Percentiles rank a stretch among this genome's conserved stretches.
Conservation (phyloP, 805 yeast genomes). For the Gaillardinia entomophila region DNA sequence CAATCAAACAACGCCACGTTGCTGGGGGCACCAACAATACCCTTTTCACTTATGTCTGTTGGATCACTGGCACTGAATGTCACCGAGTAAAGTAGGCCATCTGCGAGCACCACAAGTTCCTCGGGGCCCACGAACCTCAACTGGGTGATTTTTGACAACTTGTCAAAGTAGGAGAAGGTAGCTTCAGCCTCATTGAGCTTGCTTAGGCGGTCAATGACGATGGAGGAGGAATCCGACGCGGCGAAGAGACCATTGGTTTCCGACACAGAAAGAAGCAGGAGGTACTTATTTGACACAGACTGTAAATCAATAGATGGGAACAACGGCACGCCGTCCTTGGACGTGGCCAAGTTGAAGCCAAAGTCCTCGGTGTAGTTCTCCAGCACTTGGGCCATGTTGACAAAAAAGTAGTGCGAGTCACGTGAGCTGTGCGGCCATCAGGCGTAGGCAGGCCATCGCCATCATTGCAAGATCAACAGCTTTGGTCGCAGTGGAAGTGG, state of each 20-base stretch:
- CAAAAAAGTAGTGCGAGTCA: no score
- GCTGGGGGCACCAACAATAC: constrained; percentile 7
- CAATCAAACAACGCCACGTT: constrained; percentile 21
- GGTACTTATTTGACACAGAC: constrained; percentile 6
- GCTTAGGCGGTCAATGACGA: constrained; percentile 30
- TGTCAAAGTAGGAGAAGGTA: no score
- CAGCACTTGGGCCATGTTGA: neutral
- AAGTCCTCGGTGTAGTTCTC: constrained; percentile 24
- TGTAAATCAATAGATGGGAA: constrained; percentile 23
- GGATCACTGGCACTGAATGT: neutral
- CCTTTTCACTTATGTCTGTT: neutral
- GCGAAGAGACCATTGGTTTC: constrained; percentile 24
- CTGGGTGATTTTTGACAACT: constrained; percentile 13
- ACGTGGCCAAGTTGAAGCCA: constrained; percentile 39
- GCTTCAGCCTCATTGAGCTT: constrained; percentile 10
- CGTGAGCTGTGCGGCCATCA: no score
- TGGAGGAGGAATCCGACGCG: constrained; percentile 29
- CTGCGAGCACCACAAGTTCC: constrained; percentile 3
- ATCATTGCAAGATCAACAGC: no score
- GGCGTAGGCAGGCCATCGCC: no score
- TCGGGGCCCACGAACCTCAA: constrained; percentile 11
- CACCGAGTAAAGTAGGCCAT: neutral
- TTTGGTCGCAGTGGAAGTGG: no score
- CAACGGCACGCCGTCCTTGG: constrained; percentile 21
- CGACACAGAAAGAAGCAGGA: constrained; percentile 33